phyloP scores from a whole-genome alignment of 371 early-diverging fungal genomes.

The Mucor mucedo region DNA sequence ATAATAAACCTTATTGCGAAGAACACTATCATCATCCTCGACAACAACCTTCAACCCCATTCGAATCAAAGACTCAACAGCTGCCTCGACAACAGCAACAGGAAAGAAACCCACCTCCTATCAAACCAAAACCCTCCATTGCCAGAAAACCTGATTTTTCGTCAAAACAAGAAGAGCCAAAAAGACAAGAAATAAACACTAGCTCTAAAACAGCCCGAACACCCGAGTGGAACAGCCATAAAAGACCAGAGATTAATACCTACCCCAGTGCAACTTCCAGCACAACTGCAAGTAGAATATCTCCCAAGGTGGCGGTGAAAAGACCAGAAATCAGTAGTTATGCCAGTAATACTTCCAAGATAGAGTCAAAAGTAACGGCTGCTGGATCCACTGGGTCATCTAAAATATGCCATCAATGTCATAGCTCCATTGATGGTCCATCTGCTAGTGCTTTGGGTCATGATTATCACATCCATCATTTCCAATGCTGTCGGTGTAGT shows the following conservation, averaged over 20 bases:
- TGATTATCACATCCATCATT: conserved; percentile 62
- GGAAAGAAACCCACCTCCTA: conserved; percentile 7
- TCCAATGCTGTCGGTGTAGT: conserved; percentile 55
- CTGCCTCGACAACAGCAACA: background rate
- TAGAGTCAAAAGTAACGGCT: background rate
- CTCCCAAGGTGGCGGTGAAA: background rate
- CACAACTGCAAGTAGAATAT: no score
- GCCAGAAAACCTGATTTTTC: conserved; percentile 6
- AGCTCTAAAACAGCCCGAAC: no score
- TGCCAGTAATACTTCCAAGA: background rate
- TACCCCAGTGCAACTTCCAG: background rate
- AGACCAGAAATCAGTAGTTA: background rate
- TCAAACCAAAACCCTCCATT: conserved; percentile 14
- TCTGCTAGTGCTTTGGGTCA: conserved; percentile 54
- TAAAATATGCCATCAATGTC: conserved; percentile 42
- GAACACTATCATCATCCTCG: conserved; percentile 55
- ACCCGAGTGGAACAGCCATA: no score
- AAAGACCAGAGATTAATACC: no score
- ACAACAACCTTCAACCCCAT: background rate
- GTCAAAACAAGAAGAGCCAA: background rate
- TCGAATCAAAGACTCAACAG: background rate
- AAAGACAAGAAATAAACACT: conserved; percentile 6
- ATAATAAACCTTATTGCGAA: conserved; percentile 70
- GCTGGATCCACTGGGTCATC: background rate
- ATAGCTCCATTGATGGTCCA: conserved; percentile 51